Conservation (phyloP, 1,284 basidiomycete species). For the Tilletia horrida region DNA sequence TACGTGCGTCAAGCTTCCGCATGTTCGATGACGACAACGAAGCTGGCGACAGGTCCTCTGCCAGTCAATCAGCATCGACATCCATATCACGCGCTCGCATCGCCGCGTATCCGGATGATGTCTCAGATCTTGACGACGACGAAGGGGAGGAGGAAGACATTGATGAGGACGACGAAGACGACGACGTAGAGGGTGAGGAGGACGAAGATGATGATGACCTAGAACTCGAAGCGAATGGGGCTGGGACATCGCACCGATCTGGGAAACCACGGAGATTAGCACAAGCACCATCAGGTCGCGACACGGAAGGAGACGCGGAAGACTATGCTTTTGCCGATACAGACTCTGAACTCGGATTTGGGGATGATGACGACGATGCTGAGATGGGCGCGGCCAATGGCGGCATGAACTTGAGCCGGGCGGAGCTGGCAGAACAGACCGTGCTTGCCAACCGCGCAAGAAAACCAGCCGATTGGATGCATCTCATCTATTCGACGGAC, state of each 20-base stretch:
- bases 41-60: conserved; percentile 36
- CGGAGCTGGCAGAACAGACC: conserved; percentile 63
- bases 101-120: conserved; percentile 42
- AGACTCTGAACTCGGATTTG: conserved; percentile 53
- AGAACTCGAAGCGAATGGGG: conserved; percentile 17
- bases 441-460: conserved; percentile 51
- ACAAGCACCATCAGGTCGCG: conserved; percentile 20
- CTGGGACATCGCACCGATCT: conserved; percentile 2
- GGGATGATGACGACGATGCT: conserved; percentile 50
- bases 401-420: conserved; percentile 23
- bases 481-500: conserved; percentile 74
- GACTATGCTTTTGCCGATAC: conserved; percentile 52
- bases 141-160: conserved; percentile 42
- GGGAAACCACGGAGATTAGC: conserved; percentile 27
- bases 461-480: conserved; percentile 69
- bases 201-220: conserved; percentile 24
- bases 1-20: conserved; percentile 76
- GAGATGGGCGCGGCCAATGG: conserved; percentile 21
- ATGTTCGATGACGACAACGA: conserved; percentile 72
- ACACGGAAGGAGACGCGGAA: conserved; percentile 22
- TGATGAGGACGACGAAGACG: conserved; percentile 36
- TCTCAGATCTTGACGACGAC: conserved; percentile 52
- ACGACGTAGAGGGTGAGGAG: conserved; percentile 29
- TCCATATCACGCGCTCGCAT: conserved; percentile 45
- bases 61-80: not conserved